phyloP scores from a whole-genome alignment of 106 monocot genomes.

The Alisma plantagoaquatica region DNA sequence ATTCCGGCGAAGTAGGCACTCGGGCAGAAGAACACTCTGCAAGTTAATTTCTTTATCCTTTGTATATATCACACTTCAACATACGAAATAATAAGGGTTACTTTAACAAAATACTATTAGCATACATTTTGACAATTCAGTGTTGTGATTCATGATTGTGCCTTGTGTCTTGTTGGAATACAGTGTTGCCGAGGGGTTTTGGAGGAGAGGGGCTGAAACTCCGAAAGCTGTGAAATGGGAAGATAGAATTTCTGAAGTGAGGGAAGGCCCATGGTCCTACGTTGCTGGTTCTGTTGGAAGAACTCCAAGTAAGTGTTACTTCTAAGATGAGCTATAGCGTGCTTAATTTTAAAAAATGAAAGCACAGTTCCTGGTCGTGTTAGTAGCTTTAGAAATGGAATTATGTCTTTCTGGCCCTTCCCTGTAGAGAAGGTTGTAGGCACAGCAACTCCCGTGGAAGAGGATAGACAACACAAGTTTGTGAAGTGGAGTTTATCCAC shows the following conservation, averaged over 20 bases:
- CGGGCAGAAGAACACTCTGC: too few relatives aligned
- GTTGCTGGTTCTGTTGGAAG: conserved; percentile 75
- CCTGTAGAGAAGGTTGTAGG: conserved; percentile 74
- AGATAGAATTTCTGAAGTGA: conserved; percentile 69
- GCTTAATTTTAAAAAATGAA: background rate
- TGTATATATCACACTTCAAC: too few relatives aligned
- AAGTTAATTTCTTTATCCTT: too few relatives aligned
- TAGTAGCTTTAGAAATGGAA: too few relatives aligned
- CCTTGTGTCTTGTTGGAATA: background rate
- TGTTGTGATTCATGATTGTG: background rate
- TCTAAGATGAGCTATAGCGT: background rate
- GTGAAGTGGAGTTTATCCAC: conserved; percentile 65
- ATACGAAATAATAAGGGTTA: too few relatives aligned
- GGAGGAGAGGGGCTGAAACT: conserved; percentile 96
- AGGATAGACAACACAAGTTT: conserved; percentile 29
- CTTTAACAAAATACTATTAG: too few relatives aligned
- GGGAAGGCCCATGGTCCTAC: conserved; percentile 89
- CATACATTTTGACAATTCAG: too few relatives aligned
- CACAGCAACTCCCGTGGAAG: conserved; percentile 45
- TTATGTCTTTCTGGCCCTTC: background rate
- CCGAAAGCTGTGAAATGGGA: conserved; percentile 68
- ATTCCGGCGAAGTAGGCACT: too few relatives aligned
- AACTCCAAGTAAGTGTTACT: conserved; percentile 49
- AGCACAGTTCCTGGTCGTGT: background rate
- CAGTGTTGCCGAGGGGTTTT: conserved; percentile 94